Percentiles rank a stretch among this genome's conserved stretches.
These are phyloP conservation scores for Carex myosuroides DNA, from an alignment of 176 grass and related monocot genomes.

Conservation along the genomic window DNA sequence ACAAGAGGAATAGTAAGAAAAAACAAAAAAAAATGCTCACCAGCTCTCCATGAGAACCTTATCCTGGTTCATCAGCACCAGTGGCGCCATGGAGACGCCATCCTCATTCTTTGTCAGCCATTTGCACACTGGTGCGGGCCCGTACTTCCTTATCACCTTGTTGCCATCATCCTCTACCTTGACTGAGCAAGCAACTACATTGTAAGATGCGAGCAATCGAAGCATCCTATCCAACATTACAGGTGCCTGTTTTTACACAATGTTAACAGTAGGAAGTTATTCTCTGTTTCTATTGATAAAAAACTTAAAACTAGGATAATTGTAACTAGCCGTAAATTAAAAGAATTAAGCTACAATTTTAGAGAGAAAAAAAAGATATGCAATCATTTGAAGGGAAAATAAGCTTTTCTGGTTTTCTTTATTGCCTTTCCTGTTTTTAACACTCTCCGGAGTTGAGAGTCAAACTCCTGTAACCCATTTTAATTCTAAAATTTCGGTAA, in stretches of 20 bases:
- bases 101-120: conserved; percentile 85
- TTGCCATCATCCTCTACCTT: conserved; percentile 39
- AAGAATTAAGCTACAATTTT: neutral
- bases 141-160: conserved; percentile 29
- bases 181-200: conserved; percentile 41
- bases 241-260: conserved; percentile 21
- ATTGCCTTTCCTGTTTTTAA: neutral
- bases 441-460: neutral
- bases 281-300: neutral
- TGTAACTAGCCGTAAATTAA: neutral
- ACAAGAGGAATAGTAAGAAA: neutral
- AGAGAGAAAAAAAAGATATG: neutral
- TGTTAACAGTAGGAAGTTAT: neutral
- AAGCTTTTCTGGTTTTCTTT: neutral
- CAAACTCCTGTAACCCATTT: neutral
- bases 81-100: conserved; percentile 85
- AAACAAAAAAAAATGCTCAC: conserved; percentile 25
- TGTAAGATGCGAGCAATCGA: conserved; percentile 63
- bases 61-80: conserved; percentile 86
- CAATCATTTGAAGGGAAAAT: neutral
- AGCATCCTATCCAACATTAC: conserved; percentile 93
- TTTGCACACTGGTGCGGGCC: conserved; percentile 52
- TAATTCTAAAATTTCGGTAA: neutral
- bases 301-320: neutral
- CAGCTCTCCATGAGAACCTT: conserved; percentile 98